These are phyloP conservation scores for Piper betle DNA, from an alignment of 164 flowering plant species.

Conservation along the genomic window DNA sequence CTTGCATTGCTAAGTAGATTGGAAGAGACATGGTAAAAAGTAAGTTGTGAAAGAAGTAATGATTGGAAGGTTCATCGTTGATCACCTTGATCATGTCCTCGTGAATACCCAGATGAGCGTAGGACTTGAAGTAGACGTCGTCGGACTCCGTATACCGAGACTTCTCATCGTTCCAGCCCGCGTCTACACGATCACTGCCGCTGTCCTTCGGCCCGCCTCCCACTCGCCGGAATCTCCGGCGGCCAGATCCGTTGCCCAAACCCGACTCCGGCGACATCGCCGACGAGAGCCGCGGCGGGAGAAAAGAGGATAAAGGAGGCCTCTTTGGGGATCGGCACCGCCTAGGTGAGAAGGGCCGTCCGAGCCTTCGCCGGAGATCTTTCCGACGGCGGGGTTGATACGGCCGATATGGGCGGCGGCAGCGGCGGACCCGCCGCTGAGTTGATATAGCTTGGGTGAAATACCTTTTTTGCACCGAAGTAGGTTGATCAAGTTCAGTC, in stretches of 20 bases:
- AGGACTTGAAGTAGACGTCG: slow-evolving; percentile 77
- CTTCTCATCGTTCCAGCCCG: slow-evolving; percentile 14
- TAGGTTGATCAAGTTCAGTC: too few relatives aligned
- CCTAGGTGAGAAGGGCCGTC: background rate
- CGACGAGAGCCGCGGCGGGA: background rate
- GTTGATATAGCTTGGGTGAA: background rate
- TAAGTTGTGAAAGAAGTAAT: background rate
- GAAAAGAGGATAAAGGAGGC: background rate
- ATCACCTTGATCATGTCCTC: slow-evolving; percentile 95
- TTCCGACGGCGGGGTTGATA: background rate
- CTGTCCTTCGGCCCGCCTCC: slow-evolving; percentile 15
- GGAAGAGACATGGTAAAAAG: background rate
- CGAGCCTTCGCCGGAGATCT: background rate
- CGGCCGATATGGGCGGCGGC: background rate
- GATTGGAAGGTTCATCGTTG: background rate
- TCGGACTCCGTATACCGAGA: slow-evolving; percentile 77
- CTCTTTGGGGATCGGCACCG: background rate
- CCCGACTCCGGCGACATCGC: background rate
- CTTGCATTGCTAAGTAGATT: background rate
- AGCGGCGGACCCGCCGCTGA: background rate
- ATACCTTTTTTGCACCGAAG: too few relatives aligned
- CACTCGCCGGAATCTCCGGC: slow-evolving; percentile 15
- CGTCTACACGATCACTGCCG: slow-evolving; percentile 19
- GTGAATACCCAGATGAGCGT: slow-evolving; percentile 86
- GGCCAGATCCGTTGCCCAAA: background rate